Evolutionary conservation across 306 rosid genomes (phyloP).

Genomic region (Fragaria nilgerrensis): DNA sequence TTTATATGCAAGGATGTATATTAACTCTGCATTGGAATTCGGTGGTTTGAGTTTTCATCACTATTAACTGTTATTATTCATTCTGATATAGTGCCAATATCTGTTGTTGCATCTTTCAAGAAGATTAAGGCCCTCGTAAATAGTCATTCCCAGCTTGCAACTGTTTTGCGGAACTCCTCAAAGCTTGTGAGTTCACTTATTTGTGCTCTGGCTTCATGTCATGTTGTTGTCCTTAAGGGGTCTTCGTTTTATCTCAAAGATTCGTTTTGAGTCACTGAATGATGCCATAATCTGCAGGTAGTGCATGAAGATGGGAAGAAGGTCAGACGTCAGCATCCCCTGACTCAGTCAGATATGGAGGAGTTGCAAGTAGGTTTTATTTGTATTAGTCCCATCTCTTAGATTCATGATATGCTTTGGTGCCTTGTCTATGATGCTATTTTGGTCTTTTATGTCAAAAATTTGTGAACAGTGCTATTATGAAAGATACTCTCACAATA

Average conservation of each 20-base stretch:
- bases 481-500: neutral
- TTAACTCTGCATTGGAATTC: slow-evolving; percentile 13
- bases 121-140: slow-evolving; percentile 84
- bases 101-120: slow-evolving; percentile 96
- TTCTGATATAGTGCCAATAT: slow-evolving; percentile 73
- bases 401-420: slow-evolving; percentile 13
- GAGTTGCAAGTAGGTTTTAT: slow-evolving; percentile 76
- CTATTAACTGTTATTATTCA: slow-evolving; percentile 19
- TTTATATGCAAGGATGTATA: slow-evolving; percentile 10
- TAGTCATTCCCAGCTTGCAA: slow-evolving; percentile 84
- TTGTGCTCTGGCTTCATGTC: slow-evolving; percentile 13
- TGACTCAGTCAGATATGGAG: slow-evolving; percentile 77
- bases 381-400: slow-evolving; percentile 6
- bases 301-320: slow-evolving; percentile 94
- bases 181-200: slow-evolving; percentile 67
- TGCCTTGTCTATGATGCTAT: slow-evolving; percentile 12
- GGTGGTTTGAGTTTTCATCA: neutral
- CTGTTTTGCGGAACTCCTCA: slow-evolving; percentile 73
- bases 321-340: slow-evolving; percentile 70
- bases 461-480: slow-evolving; percentile 13
- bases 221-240: neutral
- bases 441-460: slow-evolving; percentile 17
- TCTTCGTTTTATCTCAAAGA: neutral
- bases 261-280: slow-evolving; percentile 2
- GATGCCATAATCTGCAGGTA: slow-evolving; percentile 49